Evolutionary conservation across 371 early-diverging fungal genomes (phyloP), one percentile per base, ranked within the genome.

Genomic region (Circinella umbellata): DNA sequence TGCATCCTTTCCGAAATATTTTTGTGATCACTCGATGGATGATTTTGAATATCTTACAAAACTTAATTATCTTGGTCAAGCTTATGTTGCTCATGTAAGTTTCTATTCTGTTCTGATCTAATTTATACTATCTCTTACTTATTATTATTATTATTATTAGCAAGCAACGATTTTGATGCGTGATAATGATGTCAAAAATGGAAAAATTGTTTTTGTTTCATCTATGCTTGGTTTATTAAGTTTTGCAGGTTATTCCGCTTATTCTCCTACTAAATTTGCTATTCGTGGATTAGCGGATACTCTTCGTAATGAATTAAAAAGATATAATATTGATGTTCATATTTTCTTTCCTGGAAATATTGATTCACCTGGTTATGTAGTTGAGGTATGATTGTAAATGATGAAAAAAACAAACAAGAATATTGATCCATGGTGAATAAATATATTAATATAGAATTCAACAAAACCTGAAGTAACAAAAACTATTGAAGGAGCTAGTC

Each of bases 311-410:
- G 98, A 98, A 74, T 75, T 95, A 35, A 78, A 85, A 53, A 78
- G 85, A 60, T 87, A 91, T 62, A 84, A 77, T 1, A 93, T 98
- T 66, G 78, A 80, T 49, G 86, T 93, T 7, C 93, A 94, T 64
- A 89, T 94, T 66, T 95, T 92, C 69, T 92, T 90, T 70, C 91
- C 94, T 0, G 94, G 93, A 36, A 92, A 90, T 3, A 95, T 96
- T 66, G 83, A 87, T 42, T 89, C 94, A 0, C 94, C 93, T 47
- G 96, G 96, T 17, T 93, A 87, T 71, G 90, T 89, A 38, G 78
- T 69, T 8, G 97, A 93, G 73, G 82, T 82, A 71, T n/a, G n/a
- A 35, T 49, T 20, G 35, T 62, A 47, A 39, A 36, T 13, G 20
- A n/a, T n/a, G n/a, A n/a, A n/a, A n/a, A n/a, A n/a, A n/a, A n/a